Evolutionary conservation across 164 flowering plant species (phyloP).

Genomic region (Amborella trichopoda): DNA sequence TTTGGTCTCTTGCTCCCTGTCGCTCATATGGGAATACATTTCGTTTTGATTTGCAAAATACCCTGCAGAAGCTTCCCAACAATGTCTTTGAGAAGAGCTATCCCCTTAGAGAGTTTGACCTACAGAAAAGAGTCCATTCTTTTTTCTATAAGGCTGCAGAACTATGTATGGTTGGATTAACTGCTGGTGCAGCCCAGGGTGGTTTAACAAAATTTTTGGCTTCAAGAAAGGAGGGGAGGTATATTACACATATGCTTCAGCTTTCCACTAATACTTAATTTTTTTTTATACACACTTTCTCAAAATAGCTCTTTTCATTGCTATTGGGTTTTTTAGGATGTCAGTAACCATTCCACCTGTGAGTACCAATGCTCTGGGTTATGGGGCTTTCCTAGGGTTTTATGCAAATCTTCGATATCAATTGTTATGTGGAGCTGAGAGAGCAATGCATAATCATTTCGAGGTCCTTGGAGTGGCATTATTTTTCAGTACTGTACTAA

Average conservation of each 20-base stretch:
- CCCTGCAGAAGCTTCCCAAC: constrained; percentile 96
- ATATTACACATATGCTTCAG: neutral
- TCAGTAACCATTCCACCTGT: constrained; percentile 77
- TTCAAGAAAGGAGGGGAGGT: constrained; percentile 72
- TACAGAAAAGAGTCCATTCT: constrained; percentile 75
- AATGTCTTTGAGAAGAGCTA: constrained; percentile 90
- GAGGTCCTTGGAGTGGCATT: constrained; percentile 84
- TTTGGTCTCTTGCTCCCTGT: constrained; percentile 97
- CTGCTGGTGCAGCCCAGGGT: constrained; percentile 83
- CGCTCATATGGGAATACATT: constrained; percentile 95
- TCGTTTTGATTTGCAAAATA: constrained; percentile 80
- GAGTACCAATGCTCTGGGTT: constrained; percentile 65
- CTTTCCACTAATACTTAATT: neutral
- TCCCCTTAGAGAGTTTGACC: constrained; percentile 74
- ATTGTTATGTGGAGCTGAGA: constrained; percentile 70
- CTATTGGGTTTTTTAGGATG: constrained; percentile 34
- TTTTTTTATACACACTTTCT: neutral
- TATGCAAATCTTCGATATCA: constrained; percentile 83
- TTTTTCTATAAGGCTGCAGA: constrained; percentile 84
- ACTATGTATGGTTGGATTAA: constrained; percentile 66
- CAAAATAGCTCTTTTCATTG: neutral
- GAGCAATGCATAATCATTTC: constrained; percentile 50
- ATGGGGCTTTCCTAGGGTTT: constrained; percentile 90
- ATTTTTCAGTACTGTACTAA: constrained; percentile 60
- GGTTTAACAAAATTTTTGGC: constrained; percentile 50